A percentile compares a stretch with the other conserved stretches of the same genome.
Evolutionary conservation across 148 eudicot species (phyloP).

Genomic region (Rhododendron molle): DNA sequence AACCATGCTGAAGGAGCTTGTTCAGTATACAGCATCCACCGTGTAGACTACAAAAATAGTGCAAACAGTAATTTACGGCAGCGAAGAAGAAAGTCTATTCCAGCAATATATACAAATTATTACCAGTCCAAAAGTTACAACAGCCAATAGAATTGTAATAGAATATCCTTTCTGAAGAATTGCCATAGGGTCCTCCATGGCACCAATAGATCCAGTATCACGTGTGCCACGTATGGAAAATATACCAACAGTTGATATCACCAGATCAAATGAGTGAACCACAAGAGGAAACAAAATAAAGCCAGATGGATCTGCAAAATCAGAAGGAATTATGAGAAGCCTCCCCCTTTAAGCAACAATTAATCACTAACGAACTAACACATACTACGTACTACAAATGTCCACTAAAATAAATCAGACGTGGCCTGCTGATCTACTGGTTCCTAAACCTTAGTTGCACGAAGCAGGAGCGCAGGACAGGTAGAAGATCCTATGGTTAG

Average conservation of each 20-base stretch:
- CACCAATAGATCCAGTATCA: slow-evolving; percentile 49
- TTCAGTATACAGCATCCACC: slow-evolving; percentile 97
- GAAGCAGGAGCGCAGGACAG: background rate
- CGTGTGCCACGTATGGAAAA: slow-evolving; percentile 84
- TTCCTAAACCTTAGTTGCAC: background rate
- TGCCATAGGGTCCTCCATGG: slow-evolving; percentile 84
- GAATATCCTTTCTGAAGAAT: slow-evolving; percentile 97
- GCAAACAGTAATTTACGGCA: background rate
- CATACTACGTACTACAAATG: background rate
- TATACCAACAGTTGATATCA: slow-evolving; percentile 91
- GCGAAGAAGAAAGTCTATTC: background rate
- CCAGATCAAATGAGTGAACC: slow-evolving; percentile 92
- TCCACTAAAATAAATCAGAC: background rate
- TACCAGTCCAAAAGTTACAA: slow-evolving; percentile 89
- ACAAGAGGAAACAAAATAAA: slow-evolving; percentile 98
- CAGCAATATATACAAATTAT: slow-evolving; percentile 18
- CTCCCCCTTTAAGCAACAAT: background rate
- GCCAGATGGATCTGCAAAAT: slow-evolving; percentile 79
- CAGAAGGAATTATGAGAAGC: slow-evolving; percentile 3
- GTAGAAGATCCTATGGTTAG: background rate
- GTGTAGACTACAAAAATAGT: slow-evolving; percentile 68
- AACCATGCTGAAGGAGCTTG: slow-evolving; percentile 99
- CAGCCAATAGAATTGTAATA: slow-evolving; percentile 76
- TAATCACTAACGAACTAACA: background rate
- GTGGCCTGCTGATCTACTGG: background rate